phyloP scores from a whole-genome alignment of 2,329 filamentous ascomycete species.

The Epichloe hybrida region DNA sequence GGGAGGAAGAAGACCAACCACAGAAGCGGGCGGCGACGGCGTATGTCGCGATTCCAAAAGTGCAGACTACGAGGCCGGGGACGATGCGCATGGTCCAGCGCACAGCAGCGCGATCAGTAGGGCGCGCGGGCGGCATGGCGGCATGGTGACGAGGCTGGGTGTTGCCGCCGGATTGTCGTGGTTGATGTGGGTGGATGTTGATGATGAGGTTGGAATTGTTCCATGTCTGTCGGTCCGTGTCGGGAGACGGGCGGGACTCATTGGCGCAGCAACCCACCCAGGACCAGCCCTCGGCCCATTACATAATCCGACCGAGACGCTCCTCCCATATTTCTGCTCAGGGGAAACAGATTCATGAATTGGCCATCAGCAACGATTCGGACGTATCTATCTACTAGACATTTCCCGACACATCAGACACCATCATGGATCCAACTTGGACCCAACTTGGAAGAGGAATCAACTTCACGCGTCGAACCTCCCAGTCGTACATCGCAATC shows the following conservation, averaged over 20 bases:
- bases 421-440: too few species aligned
- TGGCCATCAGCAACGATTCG: too few species aligned
- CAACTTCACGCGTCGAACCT: too few species aligned
- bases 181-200: background rate
- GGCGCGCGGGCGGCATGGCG: slow-evolving; percentile 18
- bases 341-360: too few species aligned
- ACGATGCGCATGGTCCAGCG: slow-evolving; percentile 41
- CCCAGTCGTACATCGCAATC: too few species aligned
- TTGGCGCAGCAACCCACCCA: background rate
- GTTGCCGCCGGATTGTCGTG: background rate
- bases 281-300: too few species aligned
- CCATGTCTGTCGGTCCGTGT: too few species aligned
- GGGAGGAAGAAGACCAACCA: background rate
- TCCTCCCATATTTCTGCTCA: too few species aligned
- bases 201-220: background rate
- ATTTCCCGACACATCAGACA: too few species aligned
- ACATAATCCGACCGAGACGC: too few species aligned
- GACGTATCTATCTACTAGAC: too few species aligned
- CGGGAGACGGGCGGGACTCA: background rate
- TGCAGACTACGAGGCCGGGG: slow-evolving; percentile 52
- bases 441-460: too few species aligned
- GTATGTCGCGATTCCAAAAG: slow-evolving; percentile 58
- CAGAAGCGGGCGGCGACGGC: slow-evolving; percentile 38
- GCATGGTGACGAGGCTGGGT: slow-evolving; percentile 13
- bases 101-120: slow-evolving; percentile 16